These are phyloP conservation scores for Colletotrichum sidae DNA, from an alignment of 2,329 filamentous ascomycete species.

Conservation along the genomic window DNA sequence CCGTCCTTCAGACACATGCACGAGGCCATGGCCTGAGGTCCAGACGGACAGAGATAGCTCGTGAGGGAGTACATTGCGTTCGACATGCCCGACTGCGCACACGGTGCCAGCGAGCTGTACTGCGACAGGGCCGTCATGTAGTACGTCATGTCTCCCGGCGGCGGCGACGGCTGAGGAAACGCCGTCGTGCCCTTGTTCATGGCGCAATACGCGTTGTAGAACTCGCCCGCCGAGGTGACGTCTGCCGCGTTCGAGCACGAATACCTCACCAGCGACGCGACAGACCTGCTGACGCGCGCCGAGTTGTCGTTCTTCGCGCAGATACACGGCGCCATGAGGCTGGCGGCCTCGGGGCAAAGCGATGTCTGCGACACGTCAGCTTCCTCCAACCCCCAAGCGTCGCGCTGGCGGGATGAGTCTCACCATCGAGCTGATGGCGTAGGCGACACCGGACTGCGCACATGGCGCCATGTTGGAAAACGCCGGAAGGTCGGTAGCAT, in stretches of 20 bases:
- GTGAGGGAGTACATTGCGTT: slow-evolving; percentile 53
- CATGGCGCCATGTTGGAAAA: slow-evolving; percentile 57
- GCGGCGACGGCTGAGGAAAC: slow-evolving; percentile 58
- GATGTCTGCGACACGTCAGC: slow-evolving; percentile 8
- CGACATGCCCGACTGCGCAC: slow-evolving; percentile 58
- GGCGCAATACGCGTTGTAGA: slow-evolving; percentile 65
- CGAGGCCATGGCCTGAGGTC: slow-evolving; percentile 62
- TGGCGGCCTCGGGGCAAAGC: slow-evolving; percentile 53
- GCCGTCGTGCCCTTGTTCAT: slow-evolving; percentile 61
- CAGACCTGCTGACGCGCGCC: slow-evolving; percentile 52
- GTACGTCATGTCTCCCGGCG: slow-evolving; percentile 67
- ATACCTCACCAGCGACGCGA: slow-evolving; percentile 56
- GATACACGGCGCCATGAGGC: slow-evolving; percentile 61
- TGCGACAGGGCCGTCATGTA: slow-evolving; percentile 64
- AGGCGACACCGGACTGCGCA: slow-evolving; percentile 51
- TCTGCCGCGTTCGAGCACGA: slow-evolving; percentile 61
- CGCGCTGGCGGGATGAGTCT: not conserved
- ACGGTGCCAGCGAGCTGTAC: slow-evolving; percentile 57
- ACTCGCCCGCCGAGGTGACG: slow-evolving; percentile 59
- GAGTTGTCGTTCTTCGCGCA: slow-evolving; percentile 64
- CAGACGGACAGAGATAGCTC: slow-evolving; percentile 55
- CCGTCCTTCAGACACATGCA: slow-evolving; percentile 64
- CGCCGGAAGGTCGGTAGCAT: slow-evolving; percentile 62
- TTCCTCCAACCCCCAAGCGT: not conserved
- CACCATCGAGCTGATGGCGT: slow-evolving; percentile 52